A percentile compares a stretch with the other conserved stretches of the same genome.
Conservation (phyloP, 2,329 filamentous ascomycete genomes). For the Penicillium sp. region DNA sequence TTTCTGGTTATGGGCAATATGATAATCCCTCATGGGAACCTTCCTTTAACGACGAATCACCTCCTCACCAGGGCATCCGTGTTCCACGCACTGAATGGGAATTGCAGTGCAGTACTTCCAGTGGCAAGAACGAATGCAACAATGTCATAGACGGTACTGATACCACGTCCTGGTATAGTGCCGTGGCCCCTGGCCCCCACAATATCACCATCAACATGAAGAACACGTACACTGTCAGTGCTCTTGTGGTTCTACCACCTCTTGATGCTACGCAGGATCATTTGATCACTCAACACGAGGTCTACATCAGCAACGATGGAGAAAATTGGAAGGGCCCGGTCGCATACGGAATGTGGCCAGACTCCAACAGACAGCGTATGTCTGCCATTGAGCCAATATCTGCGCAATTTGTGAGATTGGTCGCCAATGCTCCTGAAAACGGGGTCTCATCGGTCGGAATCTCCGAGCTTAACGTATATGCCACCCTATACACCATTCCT, state of each 20-base stretch:
- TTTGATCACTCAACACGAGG: conserved; percentile 10
- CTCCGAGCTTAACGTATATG: conserved; percentile 10
- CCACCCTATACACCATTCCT: conserved; percentile 9
- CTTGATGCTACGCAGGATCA: neutral
- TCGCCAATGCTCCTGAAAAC: neutral
- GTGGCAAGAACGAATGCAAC: neutral
- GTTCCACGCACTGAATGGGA: conserved; percentile 13
- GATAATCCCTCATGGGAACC: conserved; percentile 3
- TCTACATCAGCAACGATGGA: conserved; percentile 5
- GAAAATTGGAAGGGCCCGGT: conserved; percentile 5
- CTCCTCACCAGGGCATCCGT: conserved; percentile 11
- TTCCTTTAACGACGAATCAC: conserved; percentile 9
- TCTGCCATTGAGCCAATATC: conserved; percentile 7
- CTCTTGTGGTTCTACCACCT: conserved; percentile 5
- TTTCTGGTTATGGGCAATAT: conserved; percentile 7
- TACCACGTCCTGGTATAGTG: conserved; percentile 6
- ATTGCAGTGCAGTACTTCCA: conserved; percentile 11
- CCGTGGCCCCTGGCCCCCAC: neutral
- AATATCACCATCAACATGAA: conserved; percentile 4
- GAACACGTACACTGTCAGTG: conserved; percentile 4
- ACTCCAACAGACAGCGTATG: conserved; percentile 6
- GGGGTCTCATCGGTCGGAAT: conserved; percentile 5
- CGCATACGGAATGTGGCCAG: conserved; percentile 13
- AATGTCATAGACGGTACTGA: conserved; percentile 4
- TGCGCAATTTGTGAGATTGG: conserved; percentile 6